Base-by-base conservation (phyloP, 495 filamentous ascomycete genomes). In the Penicillium psychrofluorescens region DNA sequence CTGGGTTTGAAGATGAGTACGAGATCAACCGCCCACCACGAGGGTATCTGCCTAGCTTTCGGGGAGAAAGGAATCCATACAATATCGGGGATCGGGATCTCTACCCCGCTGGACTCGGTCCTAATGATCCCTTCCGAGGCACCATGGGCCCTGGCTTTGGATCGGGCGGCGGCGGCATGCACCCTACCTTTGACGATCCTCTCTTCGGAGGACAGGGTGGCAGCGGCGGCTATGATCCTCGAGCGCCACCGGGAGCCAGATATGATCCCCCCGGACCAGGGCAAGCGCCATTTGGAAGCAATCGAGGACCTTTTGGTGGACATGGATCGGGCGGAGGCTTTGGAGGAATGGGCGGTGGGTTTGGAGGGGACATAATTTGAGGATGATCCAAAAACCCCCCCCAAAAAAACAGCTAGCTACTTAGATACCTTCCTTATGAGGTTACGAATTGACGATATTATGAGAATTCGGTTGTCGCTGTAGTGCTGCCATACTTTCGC, bases 151-250 rank as follows among this genome's bases (percentile, higher is more conserved):
- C 75, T 44, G 67, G 79, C 2, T 58, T 70, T 29, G 71, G 73
- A 11, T 64, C 67, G 3, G 65, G 70, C 29, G 78, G 79, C 1
- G 77, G 83, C 35, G 92, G 92, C 2, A 97, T 97, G 92, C 86
- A 96, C 64, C 92, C 92, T 0, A 94, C 88, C 0, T 90, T 95
- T 54, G 88, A 96, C 55, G 92, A 97, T 62, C 89, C 88, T 27
- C 61, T 96, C 53, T 96, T 96, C 61, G 78, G 75, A 31, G 88
- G 86, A 0, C 58, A 59, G 9, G 71, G 68, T 12, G 73, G 72
- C 8, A 64, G 61, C 29, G 67, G 67, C 22, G 71, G 59, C 4
- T 67, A 63, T 48, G 52, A 64, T 46, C 62, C 65, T 11, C 74
- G 68, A 35, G 70, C 66, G 30, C 77, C 77, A 6, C 73, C 71